phyloP scores from a whole-genome alignment of 2,329 filamentous ascomycete species.

The Pseudogymnoascus sp. region DNA sequence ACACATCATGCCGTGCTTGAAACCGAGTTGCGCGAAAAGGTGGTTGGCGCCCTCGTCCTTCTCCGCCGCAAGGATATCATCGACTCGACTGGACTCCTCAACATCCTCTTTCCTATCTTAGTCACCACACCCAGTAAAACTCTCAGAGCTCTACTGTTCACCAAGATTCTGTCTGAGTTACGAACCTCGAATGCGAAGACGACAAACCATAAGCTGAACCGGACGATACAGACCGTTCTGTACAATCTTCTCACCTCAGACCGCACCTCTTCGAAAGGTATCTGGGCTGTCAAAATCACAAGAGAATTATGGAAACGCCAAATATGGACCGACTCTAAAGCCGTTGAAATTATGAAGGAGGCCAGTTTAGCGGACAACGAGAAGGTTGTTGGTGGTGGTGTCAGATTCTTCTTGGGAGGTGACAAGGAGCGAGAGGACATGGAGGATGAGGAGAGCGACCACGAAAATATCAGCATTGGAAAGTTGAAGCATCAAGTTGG shows the following conservation, averaged over 20 bases:
- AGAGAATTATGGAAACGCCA: constrained; percentile 94
- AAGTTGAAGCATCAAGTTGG: constrained; percentile 77
- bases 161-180: constrained; percentile 87
- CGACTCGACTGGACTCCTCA: constrained; percentile 74
- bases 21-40: constrained; percentile 82
- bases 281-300: constrained; percentile 95
- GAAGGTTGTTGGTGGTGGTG: constrained; percentile 81
- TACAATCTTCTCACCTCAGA: constrained; percentile 88
- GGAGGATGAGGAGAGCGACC: constrained; percentile 81
- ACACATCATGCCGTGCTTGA: constrained; percentile 78
- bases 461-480: constrained; percentile 73
- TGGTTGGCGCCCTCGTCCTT: constrained; percentile 83
- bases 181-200: constrained; percentile 79
- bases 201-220: constrained; percentile 87
- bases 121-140: constrained; percentile 89
- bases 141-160: constrained; percentile 73
- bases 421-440: constrained; percentile 93
- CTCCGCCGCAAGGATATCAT: constrained; percentile 87
- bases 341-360: constrained; percentile 98
- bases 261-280: constrained; percentile 71
- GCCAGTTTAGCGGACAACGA: constrained; percentile 82
- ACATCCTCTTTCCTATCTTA: constrained; percentile 89
- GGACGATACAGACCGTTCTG: constrained; percentile 84
- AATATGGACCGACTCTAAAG: constrained; percentile 88
- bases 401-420: constrained; percentile 90